phyloP scores from a whole-genome alignment of 257 asterid species.

The Pogostemon cablin region DNA sequence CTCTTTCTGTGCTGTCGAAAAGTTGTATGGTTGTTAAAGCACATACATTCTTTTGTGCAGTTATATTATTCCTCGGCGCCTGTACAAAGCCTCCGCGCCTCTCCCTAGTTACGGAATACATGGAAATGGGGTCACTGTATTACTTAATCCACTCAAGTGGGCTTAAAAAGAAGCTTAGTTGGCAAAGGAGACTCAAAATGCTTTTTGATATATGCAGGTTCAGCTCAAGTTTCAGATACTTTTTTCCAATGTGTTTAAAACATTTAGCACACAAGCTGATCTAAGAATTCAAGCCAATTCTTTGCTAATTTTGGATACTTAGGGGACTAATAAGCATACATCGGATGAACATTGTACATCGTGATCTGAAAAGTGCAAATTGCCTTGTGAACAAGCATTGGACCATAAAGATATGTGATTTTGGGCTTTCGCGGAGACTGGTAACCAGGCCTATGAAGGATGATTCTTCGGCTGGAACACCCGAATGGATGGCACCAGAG shows the following conservation, averaged over 20 bases:
- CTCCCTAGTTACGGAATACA: slow-evolving; percentile 82
- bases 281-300: background rate
- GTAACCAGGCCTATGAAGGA: slow-evolving; percentile 56
- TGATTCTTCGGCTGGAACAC: slow-evolving; percentile 87
- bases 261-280: slow-evolving; percentile 1
- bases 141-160: slow-evolving; percentile 83
- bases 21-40: slow-evolving; percentile 20
- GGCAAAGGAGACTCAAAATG: slow-evolving; percentile 85
- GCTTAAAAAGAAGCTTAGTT: slow-evolving; percentile 85
- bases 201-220: slow-evolving; percentile 92
- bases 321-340: slow-evolving; percentile 90
- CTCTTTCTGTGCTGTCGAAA: slow-evolving; percentile 23
- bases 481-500: slow-evolving; percentile 99
- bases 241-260: slow-evolving; percentile 10
- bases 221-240: slow-evolving; percentile 20
- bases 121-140: slow-evolving; percentile 95
- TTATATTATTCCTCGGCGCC: slow-evolving; percentile 89
- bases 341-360: slow-evolving; percentile 86
- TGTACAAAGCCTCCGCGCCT: slow-evolving; percentile 89
- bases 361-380: slow-evolving; percentile 93
- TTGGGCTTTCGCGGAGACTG: slow-evolving; percentile 79
- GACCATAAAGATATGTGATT: slow-evolving; percentile 89
- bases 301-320: slow-evolving; percentile 11
- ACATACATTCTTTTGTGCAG: slow-evolving; percentile 47
- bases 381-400: slow-evolving; percentile 90